Evolutionary conservation across 257 asterid species (phyloP), one percentile per base, ranked within the genome.

Genomic region (Oldenlandia corymbosa): DNA sequence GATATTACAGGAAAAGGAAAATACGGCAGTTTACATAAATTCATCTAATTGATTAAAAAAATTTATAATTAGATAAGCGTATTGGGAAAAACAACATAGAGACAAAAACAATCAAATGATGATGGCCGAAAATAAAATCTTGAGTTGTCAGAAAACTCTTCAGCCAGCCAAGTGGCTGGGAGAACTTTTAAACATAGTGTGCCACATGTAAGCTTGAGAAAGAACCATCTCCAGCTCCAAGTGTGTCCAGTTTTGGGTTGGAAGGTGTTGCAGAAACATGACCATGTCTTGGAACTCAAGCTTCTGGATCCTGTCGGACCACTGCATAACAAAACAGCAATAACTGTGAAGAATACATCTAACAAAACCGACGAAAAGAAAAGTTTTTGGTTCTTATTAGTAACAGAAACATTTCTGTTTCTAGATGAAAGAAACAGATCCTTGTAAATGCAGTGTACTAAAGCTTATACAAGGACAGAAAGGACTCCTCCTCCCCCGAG

Each of bases 241-340:
- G 46, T 88, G 75, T 20, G 67, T 83, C 98, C 98, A 91, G 58
- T 76, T 80, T 52, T 81, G 77, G 2, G 98, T 91, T 2, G 96
- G 98, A 72, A 91, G 88, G 70, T 86, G 98, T 76, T 91, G 98
- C 50, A 91, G 96, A 71, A 85, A 88, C 98, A 91, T 88, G 10
- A 91, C 98, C 98, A 91, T 86, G 68, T 91, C 98, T 68, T 91
- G 98, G 80, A 91, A 91, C 36, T 91, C 98, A 1, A 91, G 95
- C 84, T 80, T 82, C 78, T 41, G 86, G 18, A 91, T 80, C 85
- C 79, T 79, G 53, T 86, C 88, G n/a, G 96, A 81, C 98, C 98
- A 91, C 96, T 91, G 84, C 49, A 73, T n/a, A 68, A 45, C 26
- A 54, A n/a, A n/a, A n/a, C n/a, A n/a, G n/a, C n/a, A n/a, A n/a